phyloP scores from a whole-genome alignment of 2,329 filamentous ascomycete genomes.

The Monilinia vaccinii-corymbosi region DNA sequence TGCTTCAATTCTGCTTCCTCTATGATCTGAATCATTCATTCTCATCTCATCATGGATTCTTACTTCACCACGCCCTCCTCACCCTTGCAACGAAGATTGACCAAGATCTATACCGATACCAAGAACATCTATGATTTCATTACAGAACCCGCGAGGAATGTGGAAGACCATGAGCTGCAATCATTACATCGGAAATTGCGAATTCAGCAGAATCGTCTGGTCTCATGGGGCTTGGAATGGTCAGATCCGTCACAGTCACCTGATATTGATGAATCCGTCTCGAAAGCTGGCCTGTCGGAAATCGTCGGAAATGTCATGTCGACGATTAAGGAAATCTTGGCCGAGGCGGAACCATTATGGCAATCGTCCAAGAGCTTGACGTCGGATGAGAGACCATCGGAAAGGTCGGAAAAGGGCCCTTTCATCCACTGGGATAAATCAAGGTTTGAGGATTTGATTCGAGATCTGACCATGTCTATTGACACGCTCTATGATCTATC shows the following conservation, averaged over 20 bases:
- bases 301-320: slow-evolving; percentile 70
- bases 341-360: slow-evolving; percentile 67
- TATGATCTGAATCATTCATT: not conserved
- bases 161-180: slow-evolving; percentile 60
- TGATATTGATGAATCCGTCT: slow-evolving; percentile 62
- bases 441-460: slow-evolving; percentile 67
- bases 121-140: slow-evolving; percentile 71
- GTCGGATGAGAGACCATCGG: slow-evolving; percentile 19
- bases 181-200: slow-evolving; percentile 66
- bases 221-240: slow-evolving; percentile 76
- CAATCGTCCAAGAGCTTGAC: slow-evolving; percentile 43
- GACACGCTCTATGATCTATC: slow-evolving; percentile 74
- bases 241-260: slow-evolving; percentile 58
- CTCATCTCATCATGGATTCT: slow-evolving; percentile 20
- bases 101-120: slow-evolving; percentile 70
- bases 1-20: no score
- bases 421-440: slow-evolving; percentile 58
- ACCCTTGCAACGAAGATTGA: slow-evolving; percentile 53
- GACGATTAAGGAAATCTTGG: slow-evolving; percentile 71
- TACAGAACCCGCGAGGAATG: slow-evolving; percentile 52
- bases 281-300: slow-evolving; percentile 66
- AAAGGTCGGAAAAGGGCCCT: slow-evolving; percentile 40
- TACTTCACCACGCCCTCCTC: slow-evolving; percentile 24
- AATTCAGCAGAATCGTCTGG: slow-evolving; percentile 64
- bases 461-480: slow-evolving; percentile 67